Evolutionary conservation across 257 asterid species (phyloP), one percentile per base, ranked within the genome.

Genomic region (Nicotiana knightiana): DNA sequence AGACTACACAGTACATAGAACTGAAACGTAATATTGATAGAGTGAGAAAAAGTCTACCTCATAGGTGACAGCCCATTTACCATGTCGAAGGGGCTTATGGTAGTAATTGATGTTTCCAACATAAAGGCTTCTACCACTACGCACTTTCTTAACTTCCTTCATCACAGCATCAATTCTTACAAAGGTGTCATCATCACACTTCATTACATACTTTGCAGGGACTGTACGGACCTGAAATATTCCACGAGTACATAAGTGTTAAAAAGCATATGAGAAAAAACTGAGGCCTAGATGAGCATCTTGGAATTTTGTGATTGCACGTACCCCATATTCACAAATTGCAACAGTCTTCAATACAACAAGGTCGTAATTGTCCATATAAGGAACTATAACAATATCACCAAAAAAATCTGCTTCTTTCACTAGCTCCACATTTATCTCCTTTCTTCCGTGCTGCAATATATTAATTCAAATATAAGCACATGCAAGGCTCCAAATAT

Each of bases 41-140:
- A 51, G 43, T 28, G 63, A 75, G 79, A 71, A 35, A 75, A 35
- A 75, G 39, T 82, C 64, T 85, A 95, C 99, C 98, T 94, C 97
- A 88, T 93, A 96, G 16, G 97, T 92, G 76, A 96, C 98, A n/a
- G 98, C 97, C 97, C 98, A 96, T 94, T 96, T 96, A 83, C 99
- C 98, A 86, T 92, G 91, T 67, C 99, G 87, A 81, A 94, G 87
- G 86, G 99, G 98, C 88, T 84, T 90, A 93, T 93, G 97, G 83
- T 94, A 89, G 88, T 93, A 96, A 86, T 96, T 96, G 87, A 93
- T 91, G 86, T 96, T 96, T 83, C 99, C 99, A 33, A 96, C 82
- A 78, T 96, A 96, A 83, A 94, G 89, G 88, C 95, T 91, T 91
- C 83, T 84, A 75, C 87, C 91, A 76, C 43, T 84, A 61, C 3